Base-by-base conservation (phyloP, 805 yeast genomes). In the Metschnikowia cubensis region DNA sequence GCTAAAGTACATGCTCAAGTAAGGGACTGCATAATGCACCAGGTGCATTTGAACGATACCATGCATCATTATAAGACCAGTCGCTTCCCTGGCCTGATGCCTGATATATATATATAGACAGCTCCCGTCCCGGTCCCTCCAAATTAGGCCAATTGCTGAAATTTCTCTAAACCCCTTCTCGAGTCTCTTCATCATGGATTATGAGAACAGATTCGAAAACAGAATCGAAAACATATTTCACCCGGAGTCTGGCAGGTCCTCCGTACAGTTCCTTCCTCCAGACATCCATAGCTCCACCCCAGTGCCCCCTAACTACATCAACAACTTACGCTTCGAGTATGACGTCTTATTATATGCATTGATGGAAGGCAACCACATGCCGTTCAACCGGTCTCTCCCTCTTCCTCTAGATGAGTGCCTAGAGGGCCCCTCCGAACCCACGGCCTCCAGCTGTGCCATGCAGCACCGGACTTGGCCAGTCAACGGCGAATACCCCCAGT, bases 311-410 rank as follows among this genome's bases (percentile, higher is more conserved):
- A 15, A 25, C 20, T 25, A 10, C 25, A 15, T 4, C 42, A 29
- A n/a, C 32, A 34, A 32, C 20, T 34, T 42, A 15, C 31, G 31
- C 15, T 33, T 20, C 17, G 45, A 42, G 5, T 32, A 42, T 4
- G 45, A 42, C 25, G 10, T 32, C 10, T 33, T 42, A 29, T 34
- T 42, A 20, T 42, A 42, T 20, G 15, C 18, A 4, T 42, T 42
- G 45, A 42, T 42, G 45, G 45, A 42, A 21, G 37, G 37, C 17
- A 42, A 42, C 17, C 45, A 20, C 15, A 42, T 42, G 45, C 37
- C 45, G 2, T 42, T 42, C 20, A 42, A 42, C 31, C 22, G 45
- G 21, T 8, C 29, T 17, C 33, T 42, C 22, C 18, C 45, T 14
- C 14, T n/a, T 14, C 37, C 37, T 20, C 45, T n/a, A 20, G 17